These are phyloP conservation scores for Biancaea sappan DNA, from an alignment of 306 rosid species.

Conservation along the genomic window DNA sequence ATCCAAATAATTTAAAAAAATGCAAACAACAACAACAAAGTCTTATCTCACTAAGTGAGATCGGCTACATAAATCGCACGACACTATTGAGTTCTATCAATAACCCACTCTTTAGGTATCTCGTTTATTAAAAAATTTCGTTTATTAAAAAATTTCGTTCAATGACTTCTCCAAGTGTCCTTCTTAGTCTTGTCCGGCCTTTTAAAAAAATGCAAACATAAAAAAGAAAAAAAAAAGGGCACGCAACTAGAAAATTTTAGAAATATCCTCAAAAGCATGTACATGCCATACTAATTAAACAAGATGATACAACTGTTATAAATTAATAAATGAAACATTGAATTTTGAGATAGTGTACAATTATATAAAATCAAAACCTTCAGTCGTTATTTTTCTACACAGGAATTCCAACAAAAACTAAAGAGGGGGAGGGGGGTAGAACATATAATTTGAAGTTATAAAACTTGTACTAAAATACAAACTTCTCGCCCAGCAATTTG, in stretches of 20 bases:
- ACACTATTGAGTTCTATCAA: too few relatives aligned
- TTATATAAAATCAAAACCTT: constrained; percentile 22
- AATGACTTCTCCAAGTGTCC: too few relatives aligned
- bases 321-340: neutral
- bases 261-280: constrained; percentile 29
- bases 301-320: constrained; percentile 4
- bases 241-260: neutral
- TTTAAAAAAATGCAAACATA: constrained; percentile 15
- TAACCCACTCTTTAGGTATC: too few relatives aligned
- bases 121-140: too few relatives aligned
- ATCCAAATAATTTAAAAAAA: neutral
- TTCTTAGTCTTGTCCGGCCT: too few relatives aligned
- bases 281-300: constrained; percentile 1
- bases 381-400: constrained; percentile 2
- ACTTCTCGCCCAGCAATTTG: constrained; percentile 20
- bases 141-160: too few relatives aligned
- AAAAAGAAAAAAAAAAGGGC: neutral
- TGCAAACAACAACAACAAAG: too few relatives aligned
- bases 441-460: constrained; percentile 18
- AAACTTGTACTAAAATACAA: constrained; percentile 24
- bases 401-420: constrained; percentile 8
- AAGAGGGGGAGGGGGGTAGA: neutral
- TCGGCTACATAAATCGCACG: too few relatives aligned
- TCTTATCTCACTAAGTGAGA: too few relatives aligned
- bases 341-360: neutral